phyloP scores from a whole-genome alignment of 805 yeast genomes.

The Yarrowia sp. region DNA sequence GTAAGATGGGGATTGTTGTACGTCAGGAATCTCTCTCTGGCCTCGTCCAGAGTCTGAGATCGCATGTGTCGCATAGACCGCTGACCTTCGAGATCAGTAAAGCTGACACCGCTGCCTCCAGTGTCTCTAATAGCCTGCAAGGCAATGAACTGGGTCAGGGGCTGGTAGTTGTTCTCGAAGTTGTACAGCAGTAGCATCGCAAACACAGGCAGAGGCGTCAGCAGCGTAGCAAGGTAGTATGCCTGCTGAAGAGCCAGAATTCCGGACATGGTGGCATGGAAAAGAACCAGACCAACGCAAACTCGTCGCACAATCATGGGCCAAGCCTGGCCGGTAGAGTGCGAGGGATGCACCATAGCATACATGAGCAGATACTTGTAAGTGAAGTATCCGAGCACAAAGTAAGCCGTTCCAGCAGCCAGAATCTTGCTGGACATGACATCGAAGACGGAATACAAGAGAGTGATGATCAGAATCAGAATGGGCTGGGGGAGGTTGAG shows the following conservation, averaged over 20 bases:
- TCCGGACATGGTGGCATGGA: constrained; percentile 93
- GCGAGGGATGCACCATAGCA: constrained; percentile 92
- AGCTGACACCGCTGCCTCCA: constrained; percentile 5
- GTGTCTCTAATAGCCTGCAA: constrained; percentile 58
- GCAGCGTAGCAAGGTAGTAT: constrained; percentile 64
- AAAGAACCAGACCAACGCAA: constrained; percentile 72
- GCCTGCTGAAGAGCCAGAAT: constrained; percentile 80
- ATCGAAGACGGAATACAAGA: constrained; percentile 60
- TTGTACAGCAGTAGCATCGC: constrained; percentile 70
- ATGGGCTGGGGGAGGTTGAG: constrained; percentile 89
- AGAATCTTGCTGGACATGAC: constrained; percentile 86
- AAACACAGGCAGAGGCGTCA: constrained; percentile 73
- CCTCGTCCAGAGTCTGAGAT: constrained; percentile 68
- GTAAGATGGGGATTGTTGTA: constrained; percentile 77
- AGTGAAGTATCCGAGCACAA: constrained; percentile 80
- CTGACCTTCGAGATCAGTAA: constrained; percentile 19
- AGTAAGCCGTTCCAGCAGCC: constrained; percentile 79
- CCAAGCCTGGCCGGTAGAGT: constrained; percentile 96
- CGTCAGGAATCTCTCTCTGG: constrained; percentile 65
- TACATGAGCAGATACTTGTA: constrained; percentile 88
- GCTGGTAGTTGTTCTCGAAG: constrained; percentile 77
- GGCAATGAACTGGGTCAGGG: constrained; percentile 82
- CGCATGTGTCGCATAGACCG: constrained; percentile 16
- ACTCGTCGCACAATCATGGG: constrained; percentile 82
- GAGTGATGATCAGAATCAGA: constrained; percentile 75